Evolutionary conservation across 257 asterid genomes (phyloP).

Genomic region (Nicotiana noctiflora): DNA sequence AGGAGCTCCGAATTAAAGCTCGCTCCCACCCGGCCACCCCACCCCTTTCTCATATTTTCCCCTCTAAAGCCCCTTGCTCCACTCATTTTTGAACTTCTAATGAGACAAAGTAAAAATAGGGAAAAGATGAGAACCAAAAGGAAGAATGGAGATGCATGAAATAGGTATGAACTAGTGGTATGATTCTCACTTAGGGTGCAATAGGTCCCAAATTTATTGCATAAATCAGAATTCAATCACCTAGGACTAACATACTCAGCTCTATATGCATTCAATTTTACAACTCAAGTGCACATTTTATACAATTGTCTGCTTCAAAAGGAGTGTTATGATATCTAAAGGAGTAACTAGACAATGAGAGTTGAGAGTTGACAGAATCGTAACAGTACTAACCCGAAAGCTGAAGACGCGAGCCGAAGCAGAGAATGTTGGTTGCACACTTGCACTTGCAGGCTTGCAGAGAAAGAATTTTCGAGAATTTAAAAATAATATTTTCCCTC

Average conservation of each 20-base stretch:
- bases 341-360: too few species aligned
- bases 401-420: too few species aligned
- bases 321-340: too few species aligned
- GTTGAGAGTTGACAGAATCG: too few species aligned
- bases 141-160: neutral
- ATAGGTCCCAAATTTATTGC: neutral
- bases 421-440: too few species aligned
- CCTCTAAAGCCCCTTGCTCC: neutral
- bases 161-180: neutral
- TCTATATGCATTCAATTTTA: neutral
- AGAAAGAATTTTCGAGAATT: too few species aligned
- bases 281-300: neutral
- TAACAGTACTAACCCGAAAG: too few species aligned
- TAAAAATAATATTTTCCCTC: too few species aligned
- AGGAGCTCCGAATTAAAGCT: too few species aligned
- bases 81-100: neutral
- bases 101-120: neutral
- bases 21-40: neutral
- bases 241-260: neutral
- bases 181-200: neutral
- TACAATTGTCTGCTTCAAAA: too few species aligned
- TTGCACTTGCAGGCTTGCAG: too few species aligned
- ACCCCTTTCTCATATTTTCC: neutral
- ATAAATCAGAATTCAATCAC: neutral
- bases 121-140: neutral